phyloP scores from a whole-genome alignment of 2,329 filamentous ascomycete genomes.

The Grosmannia clavigera region DNA sequence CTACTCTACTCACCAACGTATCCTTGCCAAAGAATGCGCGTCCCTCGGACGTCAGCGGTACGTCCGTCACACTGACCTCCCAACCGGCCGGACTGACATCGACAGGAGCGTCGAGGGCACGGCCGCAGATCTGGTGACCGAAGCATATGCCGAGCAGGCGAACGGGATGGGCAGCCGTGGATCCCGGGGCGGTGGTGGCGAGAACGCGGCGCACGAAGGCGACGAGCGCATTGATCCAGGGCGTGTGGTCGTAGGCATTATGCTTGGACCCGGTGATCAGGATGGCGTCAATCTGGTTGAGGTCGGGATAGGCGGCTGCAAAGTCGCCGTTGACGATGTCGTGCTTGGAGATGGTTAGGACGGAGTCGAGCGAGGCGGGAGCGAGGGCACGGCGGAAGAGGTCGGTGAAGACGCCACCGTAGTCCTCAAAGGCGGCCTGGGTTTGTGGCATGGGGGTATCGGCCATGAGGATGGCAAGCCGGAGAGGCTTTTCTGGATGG shows the following conservation, averaged over 20 bases:
- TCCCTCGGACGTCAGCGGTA: slow-evolving; percentile 56
- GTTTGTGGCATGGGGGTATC: slow-evolving; percentile 61
- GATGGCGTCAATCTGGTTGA: slow-evolving; percentile 68
- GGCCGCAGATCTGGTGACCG: slow-evolving; percentile 72
- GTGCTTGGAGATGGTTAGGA: slow-evolving; percentile 50
- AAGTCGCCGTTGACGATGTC: slow-evolving; percentile 56
- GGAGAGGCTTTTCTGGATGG: slow-evolving; percentile 33
- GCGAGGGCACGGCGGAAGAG: slow-evolving; percentile 43
- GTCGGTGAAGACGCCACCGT: slow-evolving; percentile 56
- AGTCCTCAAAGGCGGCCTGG: slow-evolving; percentile 53
- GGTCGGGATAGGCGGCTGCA: slow-evolving; percentile 48
- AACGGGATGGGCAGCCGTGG: slow-evolving; percentile 42
- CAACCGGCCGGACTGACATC: slow-evolving; percentile 57
- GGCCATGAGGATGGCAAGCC: slow-evolving; percentile 79
- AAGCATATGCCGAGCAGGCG: slow-evolving; percentile 74
- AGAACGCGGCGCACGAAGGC: slow-evolving; percentile 45
- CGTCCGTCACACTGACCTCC: slow-evolving; percentile 66
- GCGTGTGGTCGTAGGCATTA: slow-evolving; percentile 59
- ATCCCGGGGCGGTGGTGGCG: slow-evolving; percentile 20
- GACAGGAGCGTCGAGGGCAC: slow-evolving; percentile 58
- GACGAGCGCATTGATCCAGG: slow-evolving; percentile 67
- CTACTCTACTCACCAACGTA: slow-evolving; percentile 30
- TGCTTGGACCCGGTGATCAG: slow-evolving; percentile 66
- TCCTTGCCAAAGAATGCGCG: slow-evolving; percentile 59
- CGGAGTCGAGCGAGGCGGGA: slow-evolving; percentile 28